These are phyloP conservation scores for Annulohypoxylon maeteangense DNA, from an alignment of 495 filamentous ascomycete genomes.

Conservation along the genomic window DNA sequence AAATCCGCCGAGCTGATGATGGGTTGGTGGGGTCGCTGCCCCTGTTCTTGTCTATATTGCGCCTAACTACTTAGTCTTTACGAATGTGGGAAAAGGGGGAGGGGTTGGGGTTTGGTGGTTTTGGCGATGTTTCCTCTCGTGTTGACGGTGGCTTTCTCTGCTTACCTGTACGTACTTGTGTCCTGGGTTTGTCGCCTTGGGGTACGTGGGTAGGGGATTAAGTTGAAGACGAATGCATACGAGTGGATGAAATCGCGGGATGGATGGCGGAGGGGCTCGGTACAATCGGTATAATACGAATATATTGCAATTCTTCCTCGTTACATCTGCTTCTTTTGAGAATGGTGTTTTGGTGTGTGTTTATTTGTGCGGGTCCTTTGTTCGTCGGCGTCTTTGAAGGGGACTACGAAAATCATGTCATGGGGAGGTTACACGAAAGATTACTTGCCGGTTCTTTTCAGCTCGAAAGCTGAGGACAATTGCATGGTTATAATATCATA, in stretches of 20 bases:
- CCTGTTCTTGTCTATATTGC: conserved; percentile 18
- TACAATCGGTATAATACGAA: conserved; percentile 24
- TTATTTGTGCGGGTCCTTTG: not conserved
- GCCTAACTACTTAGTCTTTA: conserved; percentile 4
- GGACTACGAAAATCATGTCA: not conserved
- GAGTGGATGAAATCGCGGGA: conserved; percentile 1
- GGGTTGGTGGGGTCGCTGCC: not conserved
- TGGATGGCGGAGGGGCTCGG: not conserved
- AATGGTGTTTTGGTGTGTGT: not conserved
- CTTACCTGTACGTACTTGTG: not conserved
- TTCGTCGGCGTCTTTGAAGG: not conserved
- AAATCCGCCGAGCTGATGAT: not conserved
- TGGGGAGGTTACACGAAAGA: not conserved
- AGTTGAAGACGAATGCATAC: not conserved
- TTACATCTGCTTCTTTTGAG: not conserved
- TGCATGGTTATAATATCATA: not conserved
- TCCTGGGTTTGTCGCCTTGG: not conserved
- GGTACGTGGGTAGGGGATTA: not conserved
- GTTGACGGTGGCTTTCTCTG: conserved; percentile 2
- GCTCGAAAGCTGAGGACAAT: not conserved
- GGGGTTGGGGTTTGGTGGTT: not conserved
- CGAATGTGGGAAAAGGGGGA: not conserved
- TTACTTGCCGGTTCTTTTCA: not conserved
- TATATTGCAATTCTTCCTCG: conserved; percentile 25
- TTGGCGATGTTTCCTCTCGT: not conserved